These are phyloP conservation scores for Dillenia suffruticosa DNA, from an alignment of 164 flowering plant species.

Conservation along the genomic window DNA sequence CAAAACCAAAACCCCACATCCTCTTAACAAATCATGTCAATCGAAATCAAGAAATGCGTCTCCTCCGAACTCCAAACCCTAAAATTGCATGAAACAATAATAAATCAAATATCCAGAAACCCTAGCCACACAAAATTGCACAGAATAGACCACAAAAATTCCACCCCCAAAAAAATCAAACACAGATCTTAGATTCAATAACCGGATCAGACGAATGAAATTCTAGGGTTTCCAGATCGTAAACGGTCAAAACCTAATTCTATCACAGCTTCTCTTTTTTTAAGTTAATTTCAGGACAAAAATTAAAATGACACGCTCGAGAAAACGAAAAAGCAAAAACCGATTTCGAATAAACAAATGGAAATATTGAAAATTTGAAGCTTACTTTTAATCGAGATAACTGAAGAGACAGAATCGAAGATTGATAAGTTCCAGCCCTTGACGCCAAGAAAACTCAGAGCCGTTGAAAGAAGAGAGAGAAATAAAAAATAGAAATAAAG, in stretches of 20 bases:
- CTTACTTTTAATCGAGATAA: slow-evolving; percentile 23
- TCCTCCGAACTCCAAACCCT: background rate
- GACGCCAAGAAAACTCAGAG: slow-evolving; percentile 13
- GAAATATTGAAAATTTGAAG: slow-evolving; percentile 5
- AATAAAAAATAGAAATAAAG: slow-evolving; percentile 7
- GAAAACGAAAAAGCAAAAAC: slow-evolving; percentile 4
- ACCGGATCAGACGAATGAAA: slow-evolving; percentile 26
- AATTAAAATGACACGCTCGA: background rate
- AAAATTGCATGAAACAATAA: slow-evolving; percentile 4
- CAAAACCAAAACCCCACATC: slow-evolving; percentile 27
- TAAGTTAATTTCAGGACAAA: background rate
- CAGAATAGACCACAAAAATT: slow-evolving; percentile 4
- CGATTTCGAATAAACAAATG: background rate
- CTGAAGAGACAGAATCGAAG: slow-evolving; percentile 45
- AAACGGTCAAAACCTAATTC: slow-evolving; percentile 1
- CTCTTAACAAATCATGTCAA: slow-evolving; percentile 4
- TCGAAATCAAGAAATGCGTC: slow-evolving; percentile 1
- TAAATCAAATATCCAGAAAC: slow-evolving; percentile 8
- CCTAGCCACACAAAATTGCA: slow-evolving; percentile 1
- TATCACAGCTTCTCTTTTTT: background rate
- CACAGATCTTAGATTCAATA: slow-evolving; percentile 35
- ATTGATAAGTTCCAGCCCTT: slow-evolving; percentile 14
- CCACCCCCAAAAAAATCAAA: slow-evolving; percentile 12
- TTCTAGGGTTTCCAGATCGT: slow-evolving; percentile 17
- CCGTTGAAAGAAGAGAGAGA: slow-evolving; percentile 27